phyloP scores from a whole-genome alignment of 805 yeast genomes.

The Clavispora asparagi region DNA sequence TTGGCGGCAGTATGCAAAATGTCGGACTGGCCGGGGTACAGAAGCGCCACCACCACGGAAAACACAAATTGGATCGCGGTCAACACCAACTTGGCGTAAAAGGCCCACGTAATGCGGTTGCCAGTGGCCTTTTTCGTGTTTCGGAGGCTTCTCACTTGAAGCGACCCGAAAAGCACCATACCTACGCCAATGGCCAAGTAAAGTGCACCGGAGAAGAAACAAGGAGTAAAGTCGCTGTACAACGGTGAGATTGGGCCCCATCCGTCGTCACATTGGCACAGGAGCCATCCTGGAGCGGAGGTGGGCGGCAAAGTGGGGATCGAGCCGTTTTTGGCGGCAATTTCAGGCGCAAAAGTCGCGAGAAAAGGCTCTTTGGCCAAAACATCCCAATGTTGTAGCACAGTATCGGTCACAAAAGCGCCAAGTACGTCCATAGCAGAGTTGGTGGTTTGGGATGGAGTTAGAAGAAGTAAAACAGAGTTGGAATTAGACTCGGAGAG shows the following conservation, averaged over 20 bases:
- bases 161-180: constrained; percentile 40
- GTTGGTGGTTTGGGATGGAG: not conserved
- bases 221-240: constrained; percentile 54
- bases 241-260: constrained; percentile 35
- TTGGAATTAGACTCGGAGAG: too few species aligned
- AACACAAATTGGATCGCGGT: constrained; percentile 35
- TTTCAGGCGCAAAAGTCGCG: constrained; percentile 1
- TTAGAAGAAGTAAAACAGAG: too few species aligned
- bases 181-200: constrained; percentile 37
- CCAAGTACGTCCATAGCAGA: constrained; percentile 13
- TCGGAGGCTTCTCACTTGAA: constrained; percentile 31
- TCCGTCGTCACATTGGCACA: constrained; percentile 40
- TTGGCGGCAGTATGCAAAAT: constrained; percentile 22
- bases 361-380: constrained; percentile 10
- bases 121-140: constrained; percentile 23
- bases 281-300: constrained; percentile 16
- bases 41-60: constrained; percentile 18
- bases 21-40: constrained; percentile 9
- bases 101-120: constrained; percentile 33
- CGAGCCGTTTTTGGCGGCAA: not conserved
- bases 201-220: constrained; percentile 52
- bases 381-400: constrained; percentile 10
- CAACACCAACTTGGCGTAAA: constrained; percentile 38
- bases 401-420: constrained; percentile 7
- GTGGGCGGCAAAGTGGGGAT: not conserved